Percentiles rank a stretch among this genome's conserved stretches.
These are phyloP conservation scores for Cyathus pygmaeus DNA, from an alignment of 1,284 basidiomycete species.

Conservation along the genomic window DNA sequence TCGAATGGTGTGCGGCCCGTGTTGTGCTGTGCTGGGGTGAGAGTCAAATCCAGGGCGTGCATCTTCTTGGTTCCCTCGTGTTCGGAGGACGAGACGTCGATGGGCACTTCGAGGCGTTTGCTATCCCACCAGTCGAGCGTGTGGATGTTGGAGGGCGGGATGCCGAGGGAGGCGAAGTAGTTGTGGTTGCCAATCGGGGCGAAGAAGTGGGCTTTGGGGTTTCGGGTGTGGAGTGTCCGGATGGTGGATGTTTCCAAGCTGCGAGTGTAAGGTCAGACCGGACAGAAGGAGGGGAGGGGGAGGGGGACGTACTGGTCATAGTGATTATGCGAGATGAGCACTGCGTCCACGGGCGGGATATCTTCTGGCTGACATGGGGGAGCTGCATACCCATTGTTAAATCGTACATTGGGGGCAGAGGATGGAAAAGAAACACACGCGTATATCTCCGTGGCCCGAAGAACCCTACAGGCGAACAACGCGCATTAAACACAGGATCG, in stretches of 20 bases:
- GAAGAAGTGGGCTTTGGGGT: slow-evolving; percentile 65
- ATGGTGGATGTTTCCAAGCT: slow-evolving; percentile 70
- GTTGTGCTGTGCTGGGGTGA: slow-evolving; percentile 65
- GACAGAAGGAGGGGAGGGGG: background rate
- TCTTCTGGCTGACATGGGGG: slow-evolving; percentile 68
- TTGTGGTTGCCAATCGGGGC: slow-evolving; percentile 68
- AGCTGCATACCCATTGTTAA: slow-evolving; percentile 41
- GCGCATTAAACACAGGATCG: slow-evolving; percentile 75
- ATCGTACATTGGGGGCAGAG: background rate
- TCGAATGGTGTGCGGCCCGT: slow-evolving; percentile 61
- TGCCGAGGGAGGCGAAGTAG: slow-evolving; percentile 55
- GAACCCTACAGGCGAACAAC: slow-evolving; percentile 66
- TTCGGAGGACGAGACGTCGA: slow-evolving; percentile 37
- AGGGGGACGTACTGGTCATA: slow-evolving; percentile 67
- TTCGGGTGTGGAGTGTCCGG: slow-evolving; percentile 45
- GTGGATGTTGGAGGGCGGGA: slow-evolving; percentile 55
- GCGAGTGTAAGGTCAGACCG: slow-evolving; percentile 5
- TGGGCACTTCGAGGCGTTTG: slow-evolving; percentile 41
- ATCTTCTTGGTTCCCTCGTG: background rate
- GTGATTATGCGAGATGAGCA: slow-evolving; percentile 78
- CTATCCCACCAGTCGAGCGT: slow-evolving; percentile 81
- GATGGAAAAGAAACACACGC: slow-evolving; percentile 40
- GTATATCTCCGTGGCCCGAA: slow-evolving; percentile 69
- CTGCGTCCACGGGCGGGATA: slow-evolving; percentile 70
- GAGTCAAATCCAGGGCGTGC: slow-evolving; percentile 48